A percentile compares a stretch with the other conserved stretches of the same genome.
These are phyloP conservation scores for Crotalaria pallida DNA, from an alignment of 306 rosid genomes.

Conservation along the genomic window DNA sequence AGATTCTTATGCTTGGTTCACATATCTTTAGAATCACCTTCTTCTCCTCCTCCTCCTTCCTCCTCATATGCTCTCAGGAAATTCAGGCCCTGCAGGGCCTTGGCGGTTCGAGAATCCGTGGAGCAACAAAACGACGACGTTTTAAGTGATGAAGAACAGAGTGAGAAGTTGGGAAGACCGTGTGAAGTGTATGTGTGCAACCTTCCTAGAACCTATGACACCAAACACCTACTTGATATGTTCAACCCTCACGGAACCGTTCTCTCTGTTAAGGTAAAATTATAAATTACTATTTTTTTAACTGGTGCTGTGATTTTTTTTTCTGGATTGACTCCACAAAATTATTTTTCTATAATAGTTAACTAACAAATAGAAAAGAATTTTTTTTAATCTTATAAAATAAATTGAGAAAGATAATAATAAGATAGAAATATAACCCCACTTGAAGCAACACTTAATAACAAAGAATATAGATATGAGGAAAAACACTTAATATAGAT, in stretches of 20 bases:
- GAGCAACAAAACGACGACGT: conserved; percentile 11
- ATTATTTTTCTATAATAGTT: no score
- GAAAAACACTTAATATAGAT: no score
- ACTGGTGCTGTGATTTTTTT: no score
- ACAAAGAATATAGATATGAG: no score
- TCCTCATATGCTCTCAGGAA: background rate
- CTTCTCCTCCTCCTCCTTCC: background rate
- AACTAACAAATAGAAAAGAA: no score
- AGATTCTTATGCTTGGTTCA: background rate
- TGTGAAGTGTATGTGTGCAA: conserved; percentile 57
- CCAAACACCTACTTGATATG: conserved; percentile 38
- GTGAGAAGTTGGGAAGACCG: conserved; percentile 14
- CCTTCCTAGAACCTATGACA: conserved; percentile 43
- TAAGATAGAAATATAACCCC: no score
- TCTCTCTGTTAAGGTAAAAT: conserved; percentile 38
- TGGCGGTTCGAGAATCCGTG: background rate
- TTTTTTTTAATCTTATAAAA: no score
- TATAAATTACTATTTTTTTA: background rate
- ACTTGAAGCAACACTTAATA: no score
- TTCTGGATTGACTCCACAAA: no score
- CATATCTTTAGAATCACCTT: background rate
- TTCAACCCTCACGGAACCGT: conserved; percentile 43
- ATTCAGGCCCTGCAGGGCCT: background rate
- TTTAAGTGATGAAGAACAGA: background rate
- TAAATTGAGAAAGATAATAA: no score